phyloP scores from a whole-genome alignment of 805 yeast species.

The Lipomyces oligophaga region DNA sequence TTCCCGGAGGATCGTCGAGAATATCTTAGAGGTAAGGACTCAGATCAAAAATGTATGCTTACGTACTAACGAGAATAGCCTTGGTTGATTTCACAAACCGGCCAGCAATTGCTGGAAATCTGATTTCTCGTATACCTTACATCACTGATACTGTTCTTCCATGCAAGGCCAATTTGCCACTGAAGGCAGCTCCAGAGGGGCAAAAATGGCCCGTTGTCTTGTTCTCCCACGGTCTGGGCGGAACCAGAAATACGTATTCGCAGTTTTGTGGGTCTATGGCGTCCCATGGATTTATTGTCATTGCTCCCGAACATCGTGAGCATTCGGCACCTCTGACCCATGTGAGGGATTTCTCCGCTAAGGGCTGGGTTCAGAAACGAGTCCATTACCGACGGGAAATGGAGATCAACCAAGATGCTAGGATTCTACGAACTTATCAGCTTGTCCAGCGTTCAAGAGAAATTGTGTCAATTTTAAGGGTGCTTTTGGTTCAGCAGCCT shows the following conservation, averaged over 20 bases:
- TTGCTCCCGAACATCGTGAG: slow-evolving; percentile 42
- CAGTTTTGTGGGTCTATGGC: slow-evolving; percentile 31
- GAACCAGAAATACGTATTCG: slow-evolving; percentile 30
- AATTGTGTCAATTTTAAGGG: slow-evolving; percentile 18
- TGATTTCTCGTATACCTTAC: slow-evolving; percentile 21
- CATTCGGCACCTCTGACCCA: slow-evolving; percentile 67
- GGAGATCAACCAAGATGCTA: slow-evolving; percentile 25
- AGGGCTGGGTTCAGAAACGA: slow-evolving; percentile 45
- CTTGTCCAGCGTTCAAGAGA: slow-evolving; percentile 27
- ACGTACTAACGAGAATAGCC: neutral
- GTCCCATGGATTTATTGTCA: slow-evolving; percentile 29
- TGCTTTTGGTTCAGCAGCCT: slow-evolving; percentile 14
- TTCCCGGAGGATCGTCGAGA: slow-evolving; percentile 22
- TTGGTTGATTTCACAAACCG: neutral
- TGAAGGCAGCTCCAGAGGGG: slow-evolving; percentile 17
- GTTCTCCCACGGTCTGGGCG: slow-evolving; percentile 32
- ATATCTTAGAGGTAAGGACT: slow-evolving; percentile 15
- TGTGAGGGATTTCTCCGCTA: slow-evolving; percentile 70
- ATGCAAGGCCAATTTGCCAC: slow-evolving; percentile 11
- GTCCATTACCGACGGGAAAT: slow-evolving; percentile 21
- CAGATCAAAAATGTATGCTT: neutral
- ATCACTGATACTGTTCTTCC: slow-evolving; percentile 17
- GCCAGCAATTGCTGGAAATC: no score
- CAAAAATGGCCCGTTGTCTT: slow-evolving; percentile 29
- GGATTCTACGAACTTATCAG: slow-evolving; percentile 27